Evolutionary conservation across 1,284 basidiomycete genomes (phyloP).

Genomic region (Ceratobasidium sp.): DNA sequence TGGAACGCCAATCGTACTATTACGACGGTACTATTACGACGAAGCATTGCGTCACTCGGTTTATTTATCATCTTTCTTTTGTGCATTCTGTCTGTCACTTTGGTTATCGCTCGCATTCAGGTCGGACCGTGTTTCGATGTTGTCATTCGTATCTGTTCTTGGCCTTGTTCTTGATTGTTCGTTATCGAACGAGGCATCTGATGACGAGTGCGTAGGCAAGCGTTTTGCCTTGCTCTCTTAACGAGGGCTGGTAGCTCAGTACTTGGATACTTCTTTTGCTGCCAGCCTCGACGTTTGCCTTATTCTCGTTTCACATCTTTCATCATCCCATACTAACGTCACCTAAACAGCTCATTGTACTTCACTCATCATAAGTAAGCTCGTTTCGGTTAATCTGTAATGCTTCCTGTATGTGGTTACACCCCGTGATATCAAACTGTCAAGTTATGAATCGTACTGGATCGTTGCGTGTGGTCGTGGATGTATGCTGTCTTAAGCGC

Average conservation of each 20-base stretch:
- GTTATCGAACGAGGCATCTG: slow-evolving; percentile 23
- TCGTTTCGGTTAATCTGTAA: slow-evolving; percentile 32
- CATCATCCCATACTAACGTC: slow-evolving; percentile 20
- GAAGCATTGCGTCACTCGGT: slow-evolving; percentile 20
- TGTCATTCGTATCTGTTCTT: slow-evolving; percentile 35
- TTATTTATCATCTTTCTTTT: slow-evolving; percentile 38
- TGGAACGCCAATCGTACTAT: background rate
- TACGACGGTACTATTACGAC: slow-evolving; percentile 18
- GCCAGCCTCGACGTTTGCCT: slow-evolving; percentile 26
- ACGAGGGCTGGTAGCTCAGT: slow-evolving; percentile 1
- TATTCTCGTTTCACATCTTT: background rate
- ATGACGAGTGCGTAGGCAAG: slow-evolving; percentile 16
- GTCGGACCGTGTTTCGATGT: slow-evolving; percentile 35
- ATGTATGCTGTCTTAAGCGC: no score
- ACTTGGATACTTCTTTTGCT: slow-evolving; percentile 19
- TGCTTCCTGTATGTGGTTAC: slow-evolving; percentile 37
- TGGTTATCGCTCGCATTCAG: slow-evolving; percentile 32
- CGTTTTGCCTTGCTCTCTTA: background rate
- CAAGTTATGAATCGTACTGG: no score
- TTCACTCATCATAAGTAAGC: slow-evolving; percentile 36
- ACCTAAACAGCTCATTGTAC: slow-evolving; percentile 37
- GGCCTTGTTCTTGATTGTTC: slow-evolving; percentile 39
- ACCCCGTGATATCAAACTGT: background rate
- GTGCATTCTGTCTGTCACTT: slow-evolving; percentile 30
- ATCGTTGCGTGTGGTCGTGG: no score